These are phyloP conservation scores for Lizonia empirigonia DNA, from an alignment of 2,329 filamentous ascomycete species.

Conservation along the genomic window DNA sequence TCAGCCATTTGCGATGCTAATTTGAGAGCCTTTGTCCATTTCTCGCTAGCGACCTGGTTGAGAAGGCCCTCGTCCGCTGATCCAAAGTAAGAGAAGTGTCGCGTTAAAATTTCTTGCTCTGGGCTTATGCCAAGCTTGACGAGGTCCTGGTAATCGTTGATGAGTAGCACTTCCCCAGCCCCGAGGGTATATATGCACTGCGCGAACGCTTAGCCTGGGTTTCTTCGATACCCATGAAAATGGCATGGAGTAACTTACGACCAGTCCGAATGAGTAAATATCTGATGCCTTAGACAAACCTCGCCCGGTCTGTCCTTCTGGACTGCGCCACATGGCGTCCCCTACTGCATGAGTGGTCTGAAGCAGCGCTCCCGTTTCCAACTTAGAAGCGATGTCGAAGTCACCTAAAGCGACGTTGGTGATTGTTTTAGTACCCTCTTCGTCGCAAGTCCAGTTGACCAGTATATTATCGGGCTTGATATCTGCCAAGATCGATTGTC, in stretches of 20 bases:
- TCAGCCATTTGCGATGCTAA: slow-evolving; percentile 33
- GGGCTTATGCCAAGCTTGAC: slow-evolving; percentile 32
- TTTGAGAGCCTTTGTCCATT: slow-evolving; percentile 25
- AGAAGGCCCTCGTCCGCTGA: slow-evolving; percentile 39
- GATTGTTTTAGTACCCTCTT: slow-evolving; percentile 40
- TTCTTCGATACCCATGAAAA: background rate
- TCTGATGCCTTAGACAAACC: slow-evolving; percentile 46
- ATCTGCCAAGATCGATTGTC: slow-evolving; percentile 38
- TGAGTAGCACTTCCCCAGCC: slow-evolving; percentile 37
- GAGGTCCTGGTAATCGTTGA: slow-evolving; percentile 42
- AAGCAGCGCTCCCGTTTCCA: slow-evolving; percentile 31
- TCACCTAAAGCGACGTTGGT: slow-evolving; percentile 45
- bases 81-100: slow-evolving; percentile 47
- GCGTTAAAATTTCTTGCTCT: slow-evolving; percentile 43
- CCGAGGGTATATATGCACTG: slow-evolving; percentile 48
- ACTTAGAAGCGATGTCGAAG: slow-evolving; percentile 46
- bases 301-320: slow-evolving; percentile 46
- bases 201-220: slow-evolving; percentile 26
- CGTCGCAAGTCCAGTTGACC: slow-evolving; percentile 44
- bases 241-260: slow-evolving; percentile 38
- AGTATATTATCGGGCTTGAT: slow-evolving; percentile 51
- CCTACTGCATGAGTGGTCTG: slow-evolving; percentile 40
- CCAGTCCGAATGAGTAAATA: slow-evolving; percentile 48
- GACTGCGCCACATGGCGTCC: slow-evolving; percentile 51
- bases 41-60: slow-evolving; percentile 27